Base-by-base conservation (phyloP, 176 grass and related monocot genomes). In the Echinochloa phyllopogon region DNA sequence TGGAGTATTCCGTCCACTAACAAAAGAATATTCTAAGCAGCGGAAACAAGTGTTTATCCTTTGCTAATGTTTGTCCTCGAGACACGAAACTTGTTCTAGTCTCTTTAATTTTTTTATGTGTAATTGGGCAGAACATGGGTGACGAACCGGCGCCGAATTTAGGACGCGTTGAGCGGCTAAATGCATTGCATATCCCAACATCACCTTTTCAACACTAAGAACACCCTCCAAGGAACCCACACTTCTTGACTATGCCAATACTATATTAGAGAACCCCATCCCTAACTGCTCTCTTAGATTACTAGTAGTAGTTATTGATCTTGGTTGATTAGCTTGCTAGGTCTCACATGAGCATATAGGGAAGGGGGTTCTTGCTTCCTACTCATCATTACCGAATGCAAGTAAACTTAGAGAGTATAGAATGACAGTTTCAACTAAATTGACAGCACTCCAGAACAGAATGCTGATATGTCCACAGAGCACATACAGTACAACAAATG, bases 111-210 rank as follows among this genome's bases (percentile, higher is more conserved):
- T 53, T 82, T 77, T 62, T 27, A 33, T 64, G 36, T 78, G 78
- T 81, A 69, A 81, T 64, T 76, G 48, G 81, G 88, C 65, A 82
- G 78, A 90, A 90, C 78, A 90, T 90, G 72, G 88, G 83, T 69
- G 62, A 85, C 74, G 77, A 82, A 63, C 18, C 47, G 18, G 71
- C 69, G 59, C 39, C 37, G 81, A 72, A 39, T 48, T 72, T 38
- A 57, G 50, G 83, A 69, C 36, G 77, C 84, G 20, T 80, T 80
- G 43, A 69, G 77, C 62, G 25, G 70, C 87, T 48, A 85, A 81
- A 76, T 85, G 43, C 51, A 55, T 52, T 63, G 69, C 82, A 85
- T 70, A 63, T 77, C 64, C 64, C 78, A 12, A 76, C n/a, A 16
- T 59, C 2, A 20, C 60, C 45, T 77, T 86, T 77, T 77, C 65